Conservation (phyloP, 1,284 basidiomycete species). For the Moesziomyces antarcticus region DNA sequence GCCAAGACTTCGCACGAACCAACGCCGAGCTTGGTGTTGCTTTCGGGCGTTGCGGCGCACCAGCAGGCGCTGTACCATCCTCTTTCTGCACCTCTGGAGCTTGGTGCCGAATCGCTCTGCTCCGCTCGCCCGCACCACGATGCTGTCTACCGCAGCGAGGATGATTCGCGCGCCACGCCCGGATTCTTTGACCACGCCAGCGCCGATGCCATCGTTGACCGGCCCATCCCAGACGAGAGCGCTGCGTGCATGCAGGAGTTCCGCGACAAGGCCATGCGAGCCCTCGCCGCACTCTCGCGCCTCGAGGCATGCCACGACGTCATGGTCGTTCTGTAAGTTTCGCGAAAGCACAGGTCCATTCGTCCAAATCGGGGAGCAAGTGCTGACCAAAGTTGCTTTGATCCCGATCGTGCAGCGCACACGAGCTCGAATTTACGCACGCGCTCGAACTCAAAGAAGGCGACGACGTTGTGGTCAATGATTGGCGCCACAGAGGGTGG, state of each 20-base stretch:
- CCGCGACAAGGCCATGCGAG: slow-evolving; percentile 17
- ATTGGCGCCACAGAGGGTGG: slow-evolving; percentile 5
- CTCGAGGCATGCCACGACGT: slow-evolving; percentile 21
- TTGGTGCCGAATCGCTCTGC: slow-evolving; percentile 9
- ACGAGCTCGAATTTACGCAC: slow-evolving; percentile 16
- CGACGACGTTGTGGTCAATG: slow-evolving; percentile 6
- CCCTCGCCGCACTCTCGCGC: slow-evolving; percentile 12
- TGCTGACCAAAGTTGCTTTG: no score
- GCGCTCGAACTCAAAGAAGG: slow-evolving; percentile 14
- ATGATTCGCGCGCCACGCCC: slow-evolving; percentile 18
- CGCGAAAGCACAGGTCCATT: no score
- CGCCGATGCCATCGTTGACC: slow-evolving; percentile 7
- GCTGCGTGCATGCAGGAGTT: slow-evolving; percentile 26
- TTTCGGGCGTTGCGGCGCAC: slow-evolving; percentile 26
- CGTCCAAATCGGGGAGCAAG: no score
- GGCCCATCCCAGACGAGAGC: slow-evolving; percentile 5
- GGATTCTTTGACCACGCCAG: slow-evolving; percentile 19
- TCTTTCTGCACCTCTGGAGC: slow-evolving; percentile 16
- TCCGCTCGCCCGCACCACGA: not conserved
- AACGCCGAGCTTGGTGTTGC: slow-evolving; percentile 9
- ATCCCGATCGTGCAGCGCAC: slow-evolving; percentile 4
- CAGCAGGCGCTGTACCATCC: slow-evolving; percentile 29
- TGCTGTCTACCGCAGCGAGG: not conserved
- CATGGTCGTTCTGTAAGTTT: slow-evolving; percentile 27
- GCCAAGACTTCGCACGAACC: slow-evolving; percentile 6